phyloP scores from a whole-genome alignment of 306 rosid genomes.

The Quercus gilva region DNA sequence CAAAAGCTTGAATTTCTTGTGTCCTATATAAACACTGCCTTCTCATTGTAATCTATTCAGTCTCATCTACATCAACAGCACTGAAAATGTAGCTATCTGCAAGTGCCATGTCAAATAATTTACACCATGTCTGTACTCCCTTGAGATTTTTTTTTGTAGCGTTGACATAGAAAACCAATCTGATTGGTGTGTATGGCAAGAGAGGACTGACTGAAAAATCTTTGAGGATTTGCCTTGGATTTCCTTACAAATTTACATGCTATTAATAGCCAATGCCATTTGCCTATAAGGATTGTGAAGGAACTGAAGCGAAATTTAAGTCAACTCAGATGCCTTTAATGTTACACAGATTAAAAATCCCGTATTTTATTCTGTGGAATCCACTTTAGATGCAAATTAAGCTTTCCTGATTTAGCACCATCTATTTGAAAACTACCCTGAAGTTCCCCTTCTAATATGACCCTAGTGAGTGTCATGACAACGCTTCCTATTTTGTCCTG shows the following conservation, averaged over 20 bases:
- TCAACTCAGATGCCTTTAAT: background rate
- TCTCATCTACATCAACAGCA: background rate
- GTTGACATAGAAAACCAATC: background rate
- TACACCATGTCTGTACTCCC: background rate
- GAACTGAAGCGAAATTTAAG: background rate
- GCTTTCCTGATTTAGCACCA: slow-evolving; percentile 68
- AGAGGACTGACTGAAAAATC: background rate
- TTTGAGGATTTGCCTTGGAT: background rate
- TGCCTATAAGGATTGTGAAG: background rate
- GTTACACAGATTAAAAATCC: slow-evolving; percentile 26
- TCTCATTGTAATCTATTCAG: too few species aligned
- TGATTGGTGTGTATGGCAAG: too few species aligned
- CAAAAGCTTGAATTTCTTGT: too few species aligned
- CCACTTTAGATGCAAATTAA: slow-evolving; percentile 66
- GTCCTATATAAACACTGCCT: too few species aligned
- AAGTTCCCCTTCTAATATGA: slow-evolving; percentile 66
- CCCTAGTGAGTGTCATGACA: slow-evolving; percentile 77
- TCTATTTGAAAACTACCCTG: slow-evolving; percentile 49
- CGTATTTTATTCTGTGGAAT: slow-evolving; percentile 54
- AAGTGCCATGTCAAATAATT: background rate
- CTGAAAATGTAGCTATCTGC: background rate
- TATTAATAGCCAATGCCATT: background rate
- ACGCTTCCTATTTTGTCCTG: slow-evolving; percentile 82
- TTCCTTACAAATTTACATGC: background rate
- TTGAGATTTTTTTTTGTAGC: background rate